Base-by-base conservation (phyloP, 148 eudicot species). In the Camellia japonica region DNA sequence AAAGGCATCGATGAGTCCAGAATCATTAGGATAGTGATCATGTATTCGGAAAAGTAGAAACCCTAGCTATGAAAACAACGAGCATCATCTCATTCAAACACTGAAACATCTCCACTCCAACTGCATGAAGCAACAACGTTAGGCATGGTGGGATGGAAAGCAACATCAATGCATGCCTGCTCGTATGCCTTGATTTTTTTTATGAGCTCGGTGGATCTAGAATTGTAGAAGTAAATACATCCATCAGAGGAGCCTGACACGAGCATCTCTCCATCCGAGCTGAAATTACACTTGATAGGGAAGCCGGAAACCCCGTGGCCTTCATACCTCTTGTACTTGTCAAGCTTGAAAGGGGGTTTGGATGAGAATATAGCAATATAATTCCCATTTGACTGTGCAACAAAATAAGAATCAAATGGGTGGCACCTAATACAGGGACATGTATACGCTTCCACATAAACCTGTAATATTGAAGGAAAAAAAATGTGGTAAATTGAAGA, bases 301-400 rank as follows among this genome's bases (percentile, higher is more conserved):
- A 93, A 93, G 7, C 97, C 97, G 55, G 89, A 92, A 62, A 93
- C 91, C 0, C 87, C 90, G 68, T 93, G 98, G 59, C 90, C 81
- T 77, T 90, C 93, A 68, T 83, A 93, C 66, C 98, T 86, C 86
- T 84, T 89, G 93, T 88, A 95, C 82, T 90, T 95, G 86, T 95
- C 90, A 38, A 95, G 86, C 82, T 80, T 93, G 81, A 85, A 95
- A 30, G 96, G 96, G 64, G 89, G 88, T 78, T 85, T 91, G 5
- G 92, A 82, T 54, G 94, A 95, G 84, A 95, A 90, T 6, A 91
- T 93, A 64, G 97, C 97, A 5, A 90, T 92, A 87, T 95, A 93
- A 86, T 93, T 91, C n/a, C 96, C 98, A 58, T 95, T 91, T 71
- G 98, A 91, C 78, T 95, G 97, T 20, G 95, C 98, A 47, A 93